Conservation (phyloP, 2,329 filamentous ascomycete species). For the Exophiala oligosperma region DNA sequence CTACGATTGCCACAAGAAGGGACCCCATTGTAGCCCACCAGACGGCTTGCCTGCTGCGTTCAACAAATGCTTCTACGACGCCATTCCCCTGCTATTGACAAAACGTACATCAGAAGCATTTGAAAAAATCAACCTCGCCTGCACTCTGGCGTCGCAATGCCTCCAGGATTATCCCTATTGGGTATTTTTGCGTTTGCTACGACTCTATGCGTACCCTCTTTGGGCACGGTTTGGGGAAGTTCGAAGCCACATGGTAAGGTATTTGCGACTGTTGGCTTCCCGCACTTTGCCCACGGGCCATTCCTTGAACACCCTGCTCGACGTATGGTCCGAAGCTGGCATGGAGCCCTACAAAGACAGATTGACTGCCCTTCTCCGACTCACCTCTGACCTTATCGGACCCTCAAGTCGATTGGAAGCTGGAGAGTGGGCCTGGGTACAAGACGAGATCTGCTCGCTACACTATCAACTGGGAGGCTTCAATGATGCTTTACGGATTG, state of each 20-base stretch:
- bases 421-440: conserved; percentile 12
- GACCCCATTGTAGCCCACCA: neutral
- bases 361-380: conserved; percentile 5
- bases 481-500: conserved; percentile 9
- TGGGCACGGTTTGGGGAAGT: conserved; percentile 11
- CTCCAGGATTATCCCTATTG: conserved; percentile 7
- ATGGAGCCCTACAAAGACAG: neutral
- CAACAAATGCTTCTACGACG: conserved; percentile 15
- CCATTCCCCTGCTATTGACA: conserved; percentile 7
- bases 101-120: conserved; percentile 6
- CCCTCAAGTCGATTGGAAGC: conserved; percentile 4
- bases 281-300: conserved; percentile 6
- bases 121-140: conserved; percentile 5
- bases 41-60: neutral
- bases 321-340: conserved; percentile 3
- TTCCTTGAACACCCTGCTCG: conserved; percentile 1
- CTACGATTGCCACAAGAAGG: neutral
- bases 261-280: conserved; percentile 3
- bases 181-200: conserved; percentile 9
- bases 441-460: conserved; percentile 14
- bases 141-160: conserved; percentile 8
- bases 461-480: conserved; percentile 5
- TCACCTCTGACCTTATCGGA: conserved; percentile 7
- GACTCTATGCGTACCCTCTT: conserved; percentile 9
- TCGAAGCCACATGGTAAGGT: conserved; percentile 6